Base-by-base conservation (phyloP, 106 monocot genomes). In the Hemerocallis citrina region DNA sequence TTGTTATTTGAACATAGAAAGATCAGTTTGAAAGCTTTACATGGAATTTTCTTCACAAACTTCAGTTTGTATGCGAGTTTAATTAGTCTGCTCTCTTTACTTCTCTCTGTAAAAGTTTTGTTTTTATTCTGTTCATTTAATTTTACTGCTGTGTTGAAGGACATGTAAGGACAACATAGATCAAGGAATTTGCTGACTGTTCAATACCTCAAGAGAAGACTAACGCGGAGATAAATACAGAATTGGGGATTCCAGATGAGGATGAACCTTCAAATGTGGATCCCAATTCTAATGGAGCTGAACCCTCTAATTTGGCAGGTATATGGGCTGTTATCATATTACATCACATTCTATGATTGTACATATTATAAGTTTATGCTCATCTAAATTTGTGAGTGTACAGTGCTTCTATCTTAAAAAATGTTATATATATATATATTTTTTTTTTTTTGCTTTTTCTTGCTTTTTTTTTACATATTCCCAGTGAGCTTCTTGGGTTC, bases 201-300 rank as follows among this genome's bases (percentile, higher is more conserved):
- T 74, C 73, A 15, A 77, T 82, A 70, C 87, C 91, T 50, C 96
- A 98, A 84, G 96, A 84, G 75, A 98, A 88, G 71, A 70, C 96
- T 54, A 75, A 98, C 71, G 80, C 68, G 48, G 87, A 87, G 67
- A 98, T 98, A 27, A 91, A 98, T 79, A 77, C 79, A 10, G 96
- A 98, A 67, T 65, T 98, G 47, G 84, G 77, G 24, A 78, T 98
- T 42, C 80, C 78, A 41, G 88, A 91, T 63, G 96, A 87, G 74
- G 90, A 91, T 51, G 74, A 73, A 52, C 59, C 52, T 34, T 69
- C 46, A 20, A 41, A 3, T 57, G 58, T 21, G 55, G 35, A 61
- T 57, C 8, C 34, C 23, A 33, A 15, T 59, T 60, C 60, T 42
- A 70, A 41, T 60, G 70, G 34, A 49, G 51, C 30, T 59, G 67